These are phyloP conservation scores for Phlyctochytrium planicorne DNA, from an alignment of 192 early-diverging fungal species.

Conservation along the genomic window DNA sequence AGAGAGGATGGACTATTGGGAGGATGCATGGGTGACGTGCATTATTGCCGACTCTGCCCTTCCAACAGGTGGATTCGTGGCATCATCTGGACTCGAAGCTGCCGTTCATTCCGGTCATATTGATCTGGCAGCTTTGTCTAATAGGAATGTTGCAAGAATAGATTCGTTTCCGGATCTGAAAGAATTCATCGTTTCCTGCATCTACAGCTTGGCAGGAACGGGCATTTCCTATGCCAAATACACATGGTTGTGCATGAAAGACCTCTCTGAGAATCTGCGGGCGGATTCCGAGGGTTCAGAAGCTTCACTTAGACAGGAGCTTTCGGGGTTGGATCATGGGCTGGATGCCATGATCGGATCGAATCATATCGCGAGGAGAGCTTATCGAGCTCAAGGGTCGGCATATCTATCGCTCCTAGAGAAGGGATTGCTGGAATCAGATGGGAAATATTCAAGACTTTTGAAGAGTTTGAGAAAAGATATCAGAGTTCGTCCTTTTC, in stretches of 20 bases:
- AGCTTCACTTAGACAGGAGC: too few relatives aligned
- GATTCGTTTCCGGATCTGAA: not conserved
- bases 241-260: not conserved
- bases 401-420: slow-evolving; percentile 35
- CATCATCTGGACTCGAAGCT: slow-evolving; percentile 88
- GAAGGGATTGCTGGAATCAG: slow-evolving; percentile 1
- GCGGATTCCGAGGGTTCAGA: too few relatives aligned
- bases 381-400: slow-evolving; percentile 66
- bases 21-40: slow-evolving; percentile 42
- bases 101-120: slow-evolving; percentile 69
- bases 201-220: slow-evolving; percentile 2
- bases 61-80: slow-evolving; percentile 93
- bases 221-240: slow-evolving; percentile 12
- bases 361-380: slow-evolving; percentile 66
- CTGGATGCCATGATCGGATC: slow-evolving; percentile 14
- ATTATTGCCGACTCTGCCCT: slow-evolving; percentile 89
- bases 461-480: not conserved
- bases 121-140: too few relatives aligned
- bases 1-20: too few relatives aligned
- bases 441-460: not conserved
- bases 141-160: too few relatives aligned
- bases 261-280: not conserved
- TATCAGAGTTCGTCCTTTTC: slow-evolving; percentile 4
- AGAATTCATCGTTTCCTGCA: slow-evolving; percentile 3
- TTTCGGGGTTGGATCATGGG: slow-evolving; percentile 12